These are phyloP conservation scores for Cryptococcus sp. DNA, from an alignment of 1,284 basidiomycete genomes.

Conservation along the genomic window DNA sequence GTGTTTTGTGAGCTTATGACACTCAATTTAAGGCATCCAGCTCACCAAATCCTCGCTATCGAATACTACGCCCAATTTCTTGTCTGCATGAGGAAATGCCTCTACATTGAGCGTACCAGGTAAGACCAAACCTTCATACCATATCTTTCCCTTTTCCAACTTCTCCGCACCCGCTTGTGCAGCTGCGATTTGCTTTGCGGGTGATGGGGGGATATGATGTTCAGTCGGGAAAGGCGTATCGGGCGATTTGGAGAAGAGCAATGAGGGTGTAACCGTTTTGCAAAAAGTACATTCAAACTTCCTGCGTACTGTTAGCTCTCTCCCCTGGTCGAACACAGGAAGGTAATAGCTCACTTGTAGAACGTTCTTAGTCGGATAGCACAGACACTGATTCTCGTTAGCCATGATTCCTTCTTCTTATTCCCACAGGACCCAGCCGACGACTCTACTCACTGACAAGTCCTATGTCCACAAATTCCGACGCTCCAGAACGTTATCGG, in stretches of 20 bases:
- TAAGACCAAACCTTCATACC: slow-evolving; percentile 35
- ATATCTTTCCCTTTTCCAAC: slow-evolving; percentile 35
- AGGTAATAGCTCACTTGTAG: too few relatives aligned
- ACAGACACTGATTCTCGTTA: slow-evolving; percentile 58
- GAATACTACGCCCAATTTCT: slow-evolving; percentile 75
- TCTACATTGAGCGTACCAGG: slow-evolving; percentile 40
- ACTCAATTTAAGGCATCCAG: background rate
- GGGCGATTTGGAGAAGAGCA: slow-evolving; percentile 75
- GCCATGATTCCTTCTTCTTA: background rate
- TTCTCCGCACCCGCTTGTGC: slow-evolving; percentile 36
- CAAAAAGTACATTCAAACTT: slow-evolving; percentile 91
- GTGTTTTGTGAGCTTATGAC: background rate
- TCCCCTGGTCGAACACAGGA: too few relatives aligned
- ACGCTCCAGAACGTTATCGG: slow-evolving; percentile 85
- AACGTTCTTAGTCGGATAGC: slow-evolving; percentile 83
- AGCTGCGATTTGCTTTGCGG: slow-evolving; percentile 24
- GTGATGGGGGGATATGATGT: slow-evolving; percentile 53
- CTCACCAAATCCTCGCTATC: slow-evolving; percentile 75
- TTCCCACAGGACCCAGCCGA: background rate
- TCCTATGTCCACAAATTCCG: slow-evolving; percentile 78
- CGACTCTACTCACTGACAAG: slow-evolving; percentile 42
- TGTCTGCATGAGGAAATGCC: slow-evolving; percentile 60
- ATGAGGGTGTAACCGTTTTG: slow-evolving; percentile 77
- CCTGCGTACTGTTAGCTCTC: slow-evolving; percentile 21
- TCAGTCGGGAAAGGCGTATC: slow-evolving; percentile 63